Conservation (phyloP, 768 basidiomycete genomes). For the Podaxis sp. region DNA sequence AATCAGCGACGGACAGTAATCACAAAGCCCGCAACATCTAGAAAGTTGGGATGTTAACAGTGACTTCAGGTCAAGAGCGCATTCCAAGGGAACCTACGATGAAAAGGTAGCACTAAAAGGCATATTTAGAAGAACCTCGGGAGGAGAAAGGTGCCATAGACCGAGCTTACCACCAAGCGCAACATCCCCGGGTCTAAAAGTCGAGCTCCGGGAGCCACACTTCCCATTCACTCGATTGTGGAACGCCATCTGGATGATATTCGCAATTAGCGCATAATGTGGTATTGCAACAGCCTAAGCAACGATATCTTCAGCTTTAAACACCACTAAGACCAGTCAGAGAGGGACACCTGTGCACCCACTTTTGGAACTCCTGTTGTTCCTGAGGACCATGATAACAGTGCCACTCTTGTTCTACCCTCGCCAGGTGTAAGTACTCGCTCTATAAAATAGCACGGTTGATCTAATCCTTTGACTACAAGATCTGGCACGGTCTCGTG, state of each 20-base stretch:
- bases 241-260: constrained; percentile 45
- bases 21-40: constrained; percentile 42
- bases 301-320: neutral
- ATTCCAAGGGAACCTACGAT: constrained; percentile 35
- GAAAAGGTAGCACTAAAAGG: constrained; percentile 27
- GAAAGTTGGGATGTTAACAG: neutral
- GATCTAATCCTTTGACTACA: constrained; percentile 20
- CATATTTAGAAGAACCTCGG: constrained; percentile 5
- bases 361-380: constrained; percentile 68
- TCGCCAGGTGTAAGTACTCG: constrained; percentile 43
- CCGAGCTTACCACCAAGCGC: constrained; percentile 29
- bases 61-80: neutral
- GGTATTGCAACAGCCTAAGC: constrained; percentile 47
- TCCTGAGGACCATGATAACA: constrained; percentile 64
- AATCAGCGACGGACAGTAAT: constrained; percentile 36
- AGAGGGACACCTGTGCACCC: constrained; percentile 2
- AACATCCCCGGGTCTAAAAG: constrained; percentile 48
- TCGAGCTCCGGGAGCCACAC: constrained; percentile 24
- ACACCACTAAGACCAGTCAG: neutral
- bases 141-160: neutral
- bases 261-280: constrained; percentile 52
- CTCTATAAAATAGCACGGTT: constrained; percentile 32
- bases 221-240: constrained; percentile 29
- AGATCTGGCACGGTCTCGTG: constrained; percentile 21
- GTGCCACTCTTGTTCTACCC: constrained; percentile 54